A percentile compares a stretch with the other conserved stretches of the same genome.
Conservation (phyloP, 768 basidiomycete genomes). For the Psilocybe tampanensis region DNA sequence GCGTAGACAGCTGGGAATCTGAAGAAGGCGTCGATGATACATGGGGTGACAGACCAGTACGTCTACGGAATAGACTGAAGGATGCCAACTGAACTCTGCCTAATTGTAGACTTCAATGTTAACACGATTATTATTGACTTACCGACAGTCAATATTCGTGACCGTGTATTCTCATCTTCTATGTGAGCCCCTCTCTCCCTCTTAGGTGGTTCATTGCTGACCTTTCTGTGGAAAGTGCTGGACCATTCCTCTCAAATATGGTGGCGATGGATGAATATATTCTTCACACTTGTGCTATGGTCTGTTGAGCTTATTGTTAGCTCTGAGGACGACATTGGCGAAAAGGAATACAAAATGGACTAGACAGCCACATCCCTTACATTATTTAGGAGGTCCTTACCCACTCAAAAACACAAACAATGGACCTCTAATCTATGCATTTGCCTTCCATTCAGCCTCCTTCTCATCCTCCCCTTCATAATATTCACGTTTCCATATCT, state of each 20-base stretch:
- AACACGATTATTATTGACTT: constrained; percentile 75
- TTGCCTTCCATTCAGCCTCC: constrained; percentile 72
- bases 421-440: constrained; percentile 33
- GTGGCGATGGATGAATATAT: constrained; percentile 93
- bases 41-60: constrained; percentile 77
- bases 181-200: constrained; percentile 45
- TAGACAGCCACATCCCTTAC: constrained; percentile 27
- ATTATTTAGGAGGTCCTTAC: not conserved
- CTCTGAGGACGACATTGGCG: constrained; percentile 65
- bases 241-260: constrained; percentile 91
- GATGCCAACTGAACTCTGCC: not conserved
- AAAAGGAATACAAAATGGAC: constrained; percentile 82
- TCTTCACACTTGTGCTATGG: constrained; percentile 85
- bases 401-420: not conserved
- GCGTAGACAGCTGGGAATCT: constrained; percentile 76
- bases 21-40: constrained; percentile 63
- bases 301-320: constrained; percentile 79
- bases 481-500: constrained; percentile 92
- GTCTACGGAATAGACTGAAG: constrained; percentile 14
- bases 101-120: constrained; percentile 69
- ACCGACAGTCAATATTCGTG: constrained; percentile 82
- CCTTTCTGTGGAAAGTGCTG: constrained; percentile 52
- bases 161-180: constrained; percentile 88
- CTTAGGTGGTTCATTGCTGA: not conserved
- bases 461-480: constrained; percentile 71